A percentile compares a stretch with the other conserved stretches of the same genome.
Evolutionary conservation across 331 rosid genomes (phyloP).

Genomic region (Spiraea crenata): DNA sequence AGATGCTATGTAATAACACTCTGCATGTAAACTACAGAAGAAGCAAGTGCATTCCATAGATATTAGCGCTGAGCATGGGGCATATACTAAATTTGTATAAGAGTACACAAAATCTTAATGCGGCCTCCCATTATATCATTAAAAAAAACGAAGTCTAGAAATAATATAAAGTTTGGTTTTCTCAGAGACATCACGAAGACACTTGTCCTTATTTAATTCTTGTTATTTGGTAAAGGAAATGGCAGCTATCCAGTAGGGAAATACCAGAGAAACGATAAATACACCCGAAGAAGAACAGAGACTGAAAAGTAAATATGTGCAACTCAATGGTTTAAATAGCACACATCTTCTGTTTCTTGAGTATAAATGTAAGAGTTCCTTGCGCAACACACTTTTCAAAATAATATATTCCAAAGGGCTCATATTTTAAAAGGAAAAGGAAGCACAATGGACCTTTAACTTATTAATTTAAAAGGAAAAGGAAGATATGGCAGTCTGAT

Average conservation of each 20-base stretch:
- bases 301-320: neutral
- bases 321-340: neutral
- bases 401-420: neutral
- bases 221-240: neutral
- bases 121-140: neutral
- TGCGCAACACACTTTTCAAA: neutral
- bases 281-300: neutral
- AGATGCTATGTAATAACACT: neutral
- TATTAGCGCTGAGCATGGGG: neutral
- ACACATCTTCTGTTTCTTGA: neutral
- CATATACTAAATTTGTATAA: neutral
- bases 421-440: neutral
- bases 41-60: neutral
- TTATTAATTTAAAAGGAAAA: neutral
- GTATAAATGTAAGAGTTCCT: neutral
- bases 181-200: neutral
- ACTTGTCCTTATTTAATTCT: neutral
- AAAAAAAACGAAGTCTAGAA: neutral
- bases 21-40: no score
- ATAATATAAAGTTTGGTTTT: neutral
- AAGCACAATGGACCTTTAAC: neutral
- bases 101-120: neutral
- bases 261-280: conserved; percentile 1
- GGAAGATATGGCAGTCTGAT: neutral
- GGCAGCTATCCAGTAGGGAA: neutral